Conservation (phyloP, 2,329 filamentous ascomycete genomes). For the Ceratocystis huliohia region DNA sequence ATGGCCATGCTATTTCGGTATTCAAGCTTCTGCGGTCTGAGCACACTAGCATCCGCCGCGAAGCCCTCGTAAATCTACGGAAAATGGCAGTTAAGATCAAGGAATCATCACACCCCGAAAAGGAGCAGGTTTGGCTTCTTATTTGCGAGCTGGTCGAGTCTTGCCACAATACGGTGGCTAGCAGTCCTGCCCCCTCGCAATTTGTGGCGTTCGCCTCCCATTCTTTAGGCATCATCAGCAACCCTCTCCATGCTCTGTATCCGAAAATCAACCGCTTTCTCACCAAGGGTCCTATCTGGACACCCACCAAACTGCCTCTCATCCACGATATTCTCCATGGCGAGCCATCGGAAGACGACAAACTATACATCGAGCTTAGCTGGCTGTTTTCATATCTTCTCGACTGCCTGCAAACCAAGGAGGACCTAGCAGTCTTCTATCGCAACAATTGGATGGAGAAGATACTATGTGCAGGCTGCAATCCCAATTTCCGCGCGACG, state of each 20-base stretch:
- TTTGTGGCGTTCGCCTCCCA: slow-evolving; percentile 63
- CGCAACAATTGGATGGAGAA: slow-evolving; percentile 60
- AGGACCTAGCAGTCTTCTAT: slow-evolving; percentile 49
- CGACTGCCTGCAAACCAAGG: slow-evolving; percentile 47
- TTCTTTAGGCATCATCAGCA: slow-evolving; percentile 55
- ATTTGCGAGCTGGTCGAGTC: slow-evolving; percentile 73
- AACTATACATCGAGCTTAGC: slow-evolving; percentile 56
- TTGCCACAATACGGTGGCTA: slow-evolving; percentile 40
- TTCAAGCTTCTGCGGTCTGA: slow-evolving; percentile 64
- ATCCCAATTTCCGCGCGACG: slow-evolving; percentile 47
- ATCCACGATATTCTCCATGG: slow-evolving; percentile 49
- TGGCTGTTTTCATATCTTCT: slow-evolving; percentile 65
- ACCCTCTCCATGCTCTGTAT: slow-evolving; percentile 73
- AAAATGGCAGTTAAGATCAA: slow-evolving; percentile 52
- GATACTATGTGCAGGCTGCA: slow-evolving; percentile 54
- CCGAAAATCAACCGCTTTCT: slow-evolving; percentile 77
- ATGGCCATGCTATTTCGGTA: slow-evolving; percentile 57
- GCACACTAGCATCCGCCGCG: slow-evolving; percentile 62
- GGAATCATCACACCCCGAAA: slow-evolving; percentile 60
- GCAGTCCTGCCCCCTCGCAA: slow-evolving; percentile 54
- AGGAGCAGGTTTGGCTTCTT: slow-evolving; percentile 65
- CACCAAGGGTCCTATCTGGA: slow-evolving; percentile 65
- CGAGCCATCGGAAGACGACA: slow-evolving; percentile 59
- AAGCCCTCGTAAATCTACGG: slow-evolving; percentile 57
- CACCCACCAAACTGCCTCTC: slow-evolving; percentile 59